These are phyloP conservation scores for Knoxia roxburghii DNA, from an alignment of 257 asterid genomes.

Conservation along the genomic window DNA sequence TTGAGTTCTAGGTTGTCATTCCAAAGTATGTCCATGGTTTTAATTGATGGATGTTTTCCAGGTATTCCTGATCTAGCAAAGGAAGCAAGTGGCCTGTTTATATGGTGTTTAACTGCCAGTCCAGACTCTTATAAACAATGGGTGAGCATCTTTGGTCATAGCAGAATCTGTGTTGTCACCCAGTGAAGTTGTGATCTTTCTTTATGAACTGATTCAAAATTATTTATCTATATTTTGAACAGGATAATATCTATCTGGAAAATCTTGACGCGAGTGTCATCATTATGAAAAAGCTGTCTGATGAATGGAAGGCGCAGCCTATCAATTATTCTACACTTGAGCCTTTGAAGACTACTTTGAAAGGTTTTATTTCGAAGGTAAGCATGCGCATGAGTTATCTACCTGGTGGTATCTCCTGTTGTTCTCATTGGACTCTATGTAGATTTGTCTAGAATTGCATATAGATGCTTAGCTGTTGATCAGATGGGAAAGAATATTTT, in stretches of 20 bases:
- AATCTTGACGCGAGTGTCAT: constrained; percentile 25
- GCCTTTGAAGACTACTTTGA: constrained; percentile 20
- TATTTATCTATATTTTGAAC: not conserved
- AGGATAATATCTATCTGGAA: constrained; percentile 25
- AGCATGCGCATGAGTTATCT: not conserved
- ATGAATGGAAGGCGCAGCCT: constrained; percentile 17
- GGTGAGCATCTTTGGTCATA: constrained; percentile 14
- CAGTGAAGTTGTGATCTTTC: not conserved
- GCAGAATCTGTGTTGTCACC: no score
- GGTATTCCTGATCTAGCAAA: constrained; percentile 21
- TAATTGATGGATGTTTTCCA: constrained; percentile 14
- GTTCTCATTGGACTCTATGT: no score
- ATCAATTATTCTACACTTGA: constrained; percentile 16
- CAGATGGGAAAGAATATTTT: not conserved
- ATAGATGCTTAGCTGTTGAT: not conserved
- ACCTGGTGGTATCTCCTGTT: not conserved
- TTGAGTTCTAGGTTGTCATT: not conserved
- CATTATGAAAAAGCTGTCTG: constrained; percentile 24
- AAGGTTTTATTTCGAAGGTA: constrained; percentile 23
- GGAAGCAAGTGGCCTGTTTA: constrained; percentile 24
- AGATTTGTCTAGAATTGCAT: no score
- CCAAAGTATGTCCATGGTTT: not conserved
- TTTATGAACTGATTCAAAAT: not conserved
- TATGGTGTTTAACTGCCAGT: constrained; percentile 28
- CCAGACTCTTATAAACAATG: constrained; percentile 24